phyloP scores from a whole-genome alignment of 495 filamentous ascomycete genomes.

The Choiromyces venosus region DNA sequence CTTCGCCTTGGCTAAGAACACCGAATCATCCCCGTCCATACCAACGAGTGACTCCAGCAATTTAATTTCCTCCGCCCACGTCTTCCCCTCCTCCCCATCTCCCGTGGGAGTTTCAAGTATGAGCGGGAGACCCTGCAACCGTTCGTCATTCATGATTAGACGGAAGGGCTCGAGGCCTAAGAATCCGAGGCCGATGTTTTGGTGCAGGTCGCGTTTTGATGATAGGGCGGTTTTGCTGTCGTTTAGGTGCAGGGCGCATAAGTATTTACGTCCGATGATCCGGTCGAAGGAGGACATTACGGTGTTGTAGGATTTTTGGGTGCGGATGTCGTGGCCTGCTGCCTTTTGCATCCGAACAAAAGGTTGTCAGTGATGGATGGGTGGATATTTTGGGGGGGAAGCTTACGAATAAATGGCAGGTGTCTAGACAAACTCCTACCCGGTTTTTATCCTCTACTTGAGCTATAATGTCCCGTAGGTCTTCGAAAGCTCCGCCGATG shows the following conservation, averaged over 20 bases:
- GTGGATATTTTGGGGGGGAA: no score
- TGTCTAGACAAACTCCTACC: slow-evolving; percentile 95
- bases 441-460: slow-evolving; percentile 72
- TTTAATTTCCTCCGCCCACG: slow-evolving; percentile 85
- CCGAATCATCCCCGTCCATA: slow-evolving; percentile 63
- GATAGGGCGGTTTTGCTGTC: slow-evolving; percentile 82
- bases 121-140: slow-evolving; percentile 77
- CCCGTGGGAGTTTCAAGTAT: slow-evolving; percentile 90
- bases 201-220: slow-evolving; percentile 77
- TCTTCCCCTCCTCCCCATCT: slow-evolving; percentile 70
- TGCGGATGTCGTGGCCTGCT: slow-evolving; percentile 83
- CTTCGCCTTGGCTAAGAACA: slow-evolving; percentile 61
- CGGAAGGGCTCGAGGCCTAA: slow-evolving; percentile 84
- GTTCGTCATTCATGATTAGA: slow-evolving; percentile 76
- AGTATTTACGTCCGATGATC: slow-evolving; percentile 71
- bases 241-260: slow-evolving; percentile 84
- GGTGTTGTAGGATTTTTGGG: slow-evolving; percentile 62
- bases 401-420: slow-evolving; percentile 77
- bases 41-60: slow-evolving; percentile 82
- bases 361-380: background rate
- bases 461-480: slow-evolving; percentile 75
- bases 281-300: slow-evolving; percentile 71
- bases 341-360: slow-evolving; percentile 44
- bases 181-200: slow-evolving; percentile 91
- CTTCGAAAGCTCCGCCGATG: slow-evolving; percentile 77